phyloP scores from a whole-genome alignment of 1,284 basidiomycete genomes.

The Ceratobasidium sp. region DNA sequence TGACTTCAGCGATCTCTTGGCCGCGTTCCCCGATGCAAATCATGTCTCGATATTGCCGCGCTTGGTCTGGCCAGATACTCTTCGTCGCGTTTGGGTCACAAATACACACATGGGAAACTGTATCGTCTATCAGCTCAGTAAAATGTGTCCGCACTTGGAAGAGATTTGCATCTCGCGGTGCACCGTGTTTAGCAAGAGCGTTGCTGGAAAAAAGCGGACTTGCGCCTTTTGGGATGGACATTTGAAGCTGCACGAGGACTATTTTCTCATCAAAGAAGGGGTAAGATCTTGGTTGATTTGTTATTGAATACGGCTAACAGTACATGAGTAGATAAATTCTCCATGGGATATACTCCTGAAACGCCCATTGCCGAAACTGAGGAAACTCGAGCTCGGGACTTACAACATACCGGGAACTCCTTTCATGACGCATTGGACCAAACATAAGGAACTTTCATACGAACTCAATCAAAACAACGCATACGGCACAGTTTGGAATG shows the following conservation, averaged over 20 bases:
- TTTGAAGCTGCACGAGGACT: not conserved
- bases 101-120: not conserved
- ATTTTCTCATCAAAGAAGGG: not conserved
- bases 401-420: not conserved
- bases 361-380: not conserved
- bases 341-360: not conserved
- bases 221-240: not conserved
- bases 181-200: not conserved
- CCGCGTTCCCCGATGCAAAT: not conserved
- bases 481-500: not conserved
- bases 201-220: not conserved
- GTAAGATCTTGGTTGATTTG: not conserved
- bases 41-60: not conserved
- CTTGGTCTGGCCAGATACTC: not conserved
- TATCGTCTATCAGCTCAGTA: not conserved
- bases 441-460: not conserved
- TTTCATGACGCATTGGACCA: not conserved
- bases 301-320: too few relatives aligned
- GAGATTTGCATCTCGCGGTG: constrained; percentile 6
- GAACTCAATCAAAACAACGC: too few relatives aligned
- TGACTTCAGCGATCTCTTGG: not conserved
- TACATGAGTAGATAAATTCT: not conserved
- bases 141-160: not conserved
- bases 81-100: constrained; percentile 17
- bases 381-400: not conserved